phyloP scores from a whole-genome alignment of 2,329 filamentous ascomycete species.

The Alternaria brassicicola region DNA sequence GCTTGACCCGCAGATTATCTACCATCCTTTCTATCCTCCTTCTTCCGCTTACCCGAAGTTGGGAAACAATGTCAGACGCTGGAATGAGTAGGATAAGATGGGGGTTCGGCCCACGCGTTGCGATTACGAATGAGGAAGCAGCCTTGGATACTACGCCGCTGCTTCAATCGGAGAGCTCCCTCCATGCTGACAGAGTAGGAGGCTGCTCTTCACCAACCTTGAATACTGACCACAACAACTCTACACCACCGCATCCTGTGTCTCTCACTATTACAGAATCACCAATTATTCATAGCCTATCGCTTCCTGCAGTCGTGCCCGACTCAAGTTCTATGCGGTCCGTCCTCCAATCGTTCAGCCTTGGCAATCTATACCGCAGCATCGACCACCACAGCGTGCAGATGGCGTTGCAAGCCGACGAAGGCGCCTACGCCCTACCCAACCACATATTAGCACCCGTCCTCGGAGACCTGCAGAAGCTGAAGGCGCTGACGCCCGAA shows the following conservation, averaged over 20 bases:
- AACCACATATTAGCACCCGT: constrained; percentile 17
- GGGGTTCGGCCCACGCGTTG: constrained; percentile 1
- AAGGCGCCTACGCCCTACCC: not conserved
- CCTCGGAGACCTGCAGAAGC: constrained; percentile 6
- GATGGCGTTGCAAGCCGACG: not conserved
- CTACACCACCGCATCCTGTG: not conserved
- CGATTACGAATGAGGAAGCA: constrained; percentile 1
- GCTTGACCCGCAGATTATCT: not conserved
- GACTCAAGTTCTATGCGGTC: not conserved
- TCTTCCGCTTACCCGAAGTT: not conserved
- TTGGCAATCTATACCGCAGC: not conserved
- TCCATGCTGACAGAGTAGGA: not conserved
- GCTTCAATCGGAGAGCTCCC: not conserved
- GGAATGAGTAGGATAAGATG: not conserved
- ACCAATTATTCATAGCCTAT: constrained; percentile 1
- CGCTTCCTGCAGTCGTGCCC: not conserved
- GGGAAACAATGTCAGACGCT: constrained; percentile 4
- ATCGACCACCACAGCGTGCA: not conserved
- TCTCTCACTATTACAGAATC: not conserved
- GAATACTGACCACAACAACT: not conserved
- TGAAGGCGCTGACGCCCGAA: constrained; percentile 13
- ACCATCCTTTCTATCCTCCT: not conserved
- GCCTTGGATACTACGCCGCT: not conserved
- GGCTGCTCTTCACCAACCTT: not conserved
- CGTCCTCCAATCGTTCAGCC: not conserved